Evolutionary conservation across 2,329 filamentous ascomycete genomes (phyloP).

Genomic region (Xylaria hypoxylon): DNA sequence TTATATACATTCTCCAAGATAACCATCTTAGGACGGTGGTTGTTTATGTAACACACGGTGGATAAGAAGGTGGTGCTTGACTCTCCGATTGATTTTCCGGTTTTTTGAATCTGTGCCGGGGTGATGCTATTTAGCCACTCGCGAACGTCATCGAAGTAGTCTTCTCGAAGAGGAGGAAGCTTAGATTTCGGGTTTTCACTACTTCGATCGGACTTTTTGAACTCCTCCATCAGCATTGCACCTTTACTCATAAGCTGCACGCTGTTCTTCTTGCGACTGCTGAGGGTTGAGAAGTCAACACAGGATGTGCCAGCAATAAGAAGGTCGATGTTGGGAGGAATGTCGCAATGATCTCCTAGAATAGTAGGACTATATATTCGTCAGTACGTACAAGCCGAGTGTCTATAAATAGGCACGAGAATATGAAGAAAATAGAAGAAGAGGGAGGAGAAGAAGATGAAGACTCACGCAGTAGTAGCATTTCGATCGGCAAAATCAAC

Average conservation of each 20-base stretch:
- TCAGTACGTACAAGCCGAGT: constrained; percentile 13
- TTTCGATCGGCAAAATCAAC: constrained; percentile 61
- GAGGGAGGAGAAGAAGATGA: background rate
- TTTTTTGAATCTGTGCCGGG: constrained; percentile 57
- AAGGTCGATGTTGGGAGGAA: constrained; percentile 71
- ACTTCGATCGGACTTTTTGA: constrained; percentile 17
- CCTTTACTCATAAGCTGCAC: constrained; percentile 5
- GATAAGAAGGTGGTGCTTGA: constrained; percentile 74
- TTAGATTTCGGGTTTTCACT: background rate
- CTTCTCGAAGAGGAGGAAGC: constrained; percentile 10
- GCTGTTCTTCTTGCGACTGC: constrained; percentile 60
- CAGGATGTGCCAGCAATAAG: constrained; percentile 80
- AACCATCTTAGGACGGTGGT: constrained; percentile 70
- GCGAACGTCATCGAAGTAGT: constrained; percentile 35
- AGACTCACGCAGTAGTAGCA: constrained; percentile 58
- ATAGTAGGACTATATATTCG: constrained; percentile 64
- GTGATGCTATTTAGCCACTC: constrained; percentile 48
- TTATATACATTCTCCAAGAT: constrained; percentile 77
- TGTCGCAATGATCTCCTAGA: constrained; percentile 67
- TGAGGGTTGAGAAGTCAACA: constrained; percentile 78
- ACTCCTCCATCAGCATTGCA: constrained; percentile 59
- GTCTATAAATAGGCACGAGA: background rate
- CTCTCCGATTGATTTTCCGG: constrained; percentile 71
- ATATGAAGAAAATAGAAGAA: background rate
- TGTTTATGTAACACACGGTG: constrained; percentile 67